Conservation (phyloP, 78 protist genomes). For the Speleostelium caveatum region DNA sequence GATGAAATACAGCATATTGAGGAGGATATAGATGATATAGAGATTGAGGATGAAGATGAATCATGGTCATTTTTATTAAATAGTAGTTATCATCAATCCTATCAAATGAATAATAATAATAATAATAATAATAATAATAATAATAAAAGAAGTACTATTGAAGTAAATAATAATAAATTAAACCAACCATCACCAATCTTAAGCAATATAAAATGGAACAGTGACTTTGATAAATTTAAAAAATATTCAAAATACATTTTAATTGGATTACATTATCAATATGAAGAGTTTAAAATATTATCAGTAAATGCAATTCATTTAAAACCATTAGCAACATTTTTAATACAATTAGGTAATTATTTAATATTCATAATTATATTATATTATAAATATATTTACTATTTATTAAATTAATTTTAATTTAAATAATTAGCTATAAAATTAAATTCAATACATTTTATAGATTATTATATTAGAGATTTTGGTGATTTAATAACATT, state of each 20-base stretch:
- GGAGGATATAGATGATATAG: neutral
- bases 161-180: neutral
- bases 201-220: neutral
- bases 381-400: neutral
- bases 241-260: neutral
- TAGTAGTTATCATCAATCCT: conserved; percentile 4
- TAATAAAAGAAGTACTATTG: neutral
- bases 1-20: too few relatives aligned
- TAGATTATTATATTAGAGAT: conserved; percentile 44
- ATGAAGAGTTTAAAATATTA: conserved; percentile 53
- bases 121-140: neutral
- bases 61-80: conserved; percentile 34
- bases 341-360: conserved; percentile 13
- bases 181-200: neutral
- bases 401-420: neutral
- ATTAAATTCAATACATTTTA: conserved; percentile 6
- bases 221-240: neutral
- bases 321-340: conserved; percentile 5
- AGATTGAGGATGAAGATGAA: neutral
- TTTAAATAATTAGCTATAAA: conserved; percentile 3
- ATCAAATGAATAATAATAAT: conserved; percentile 4
- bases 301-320: neutral
- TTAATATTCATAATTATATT: too few relatives aligned
- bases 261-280: conserved; percentile 26
- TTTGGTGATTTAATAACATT: conserved; percentile 13